Evolutionary conservation across 441 rosid species (phyloP), one percentile per base, ranked within the genome.

Genomic region (Pelargonium fulgidum): DNA sequence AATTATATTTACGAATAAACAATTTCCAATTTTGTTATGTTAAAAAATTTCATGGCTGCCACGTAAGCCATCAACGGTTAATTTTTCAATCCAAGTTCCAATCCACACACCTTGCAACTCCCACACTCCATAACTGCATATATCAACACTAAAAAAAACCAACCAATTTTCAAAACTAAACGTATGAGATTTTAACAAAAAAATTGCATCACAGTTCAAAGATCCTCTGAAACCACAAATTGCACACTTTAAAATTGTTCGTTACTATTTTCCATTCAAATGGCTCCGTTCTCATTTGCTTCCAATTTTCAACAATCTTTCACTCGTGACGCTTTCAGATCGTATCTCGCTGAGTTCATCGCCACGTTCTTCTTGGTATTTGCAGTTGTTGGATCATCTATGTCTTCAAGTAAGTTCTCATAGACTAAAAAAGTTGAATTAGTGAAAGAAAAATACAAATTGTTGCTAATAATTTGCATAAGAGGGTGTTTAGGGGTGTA

Each of bases 331-430:
- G 87, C 99, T 3, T 76, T 90, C 11, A 77, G 94, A 75, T 83
- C 89, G 0, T 94, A 94, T 68, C 85, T 94, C 0, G 93, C 96
- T 0, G 97, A 92, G 87, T 94, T 91, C 73, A 86, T 92, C 76
- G 90, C 97, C 20, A 90, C 97, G 20, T 94, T 94, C 91, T 88
- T 87, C 68, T 94, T 77, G 33, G 97, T 91, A 7, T 78, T 89
- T 29, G 86, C 88, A 0, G 96, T 85, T 17, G 85, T 94, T 3
- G 99, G 99, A 68, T 91, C 99, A n/a, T 68, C 90, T 80, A 88
- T 91, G 94, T 77, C 97, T 73, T 83, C 99, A 54, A 75, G 97
- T 88, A 65, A 70, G 76, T 67, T 7, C 65, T 29, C 36, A 29
- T 29, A 29, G 3, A 45, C 52, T 45, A 45, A 45, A 3, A 1